Conservation (phyloP, 371 early-diverging fungal species). For the Apophysomyces elegans region DNA sequence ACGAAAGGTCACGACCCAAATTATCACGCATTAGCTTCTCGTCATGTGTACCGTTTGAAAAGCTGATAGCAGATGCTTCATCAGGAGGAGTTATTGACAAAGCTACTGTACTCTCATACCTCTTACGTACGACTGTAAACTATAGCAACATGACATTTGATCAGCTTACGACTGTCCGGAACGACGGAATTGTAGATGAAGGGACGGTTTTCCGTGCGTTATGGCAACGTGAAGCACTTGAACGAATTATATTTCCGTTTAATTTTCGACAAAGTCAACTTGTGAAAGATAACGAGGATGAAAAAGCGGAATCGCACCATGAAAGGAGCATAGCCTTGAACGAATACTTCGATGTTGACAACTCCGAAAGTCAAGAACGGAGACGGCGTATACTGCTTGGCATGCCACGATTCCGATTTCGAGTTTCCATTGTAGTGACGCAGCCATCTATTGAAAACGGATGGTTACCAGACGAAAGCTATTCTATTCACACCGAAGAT, state of each 20-base stretch:
- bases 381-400: slow-evolving; percentile 41
- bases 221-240: slow-evolving; percentile 53
- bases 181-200: slow-evolving; percentile 54
- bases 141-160: slow-evolving; percentile 59
- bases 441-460: slow-evolving; percentile 28
- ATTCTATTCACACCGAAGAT: neutral
- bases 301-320: neutral
- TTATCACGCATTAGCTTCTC: slow-evolving; percentile 39
- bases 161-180: slow-evolving; percentile 44
- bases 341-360: slow-evolving; percentile 54
- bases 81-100: slow-evolving; percentile 54
- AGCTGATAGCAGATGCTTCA: slow-evolving; percentile 39
- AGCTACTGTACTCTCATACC: slow-evolving; percentile 46
- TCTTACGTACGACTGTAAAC: slow-evolving; percentile 43
- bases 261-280: slow-evolving; percentile 14
- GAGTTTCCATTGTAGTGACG: slow-evolving; percentile 27
- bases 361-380: slow-evolving; percentile 33
- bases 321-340: slow-evolving; percentile 39
- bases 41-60: slow-evolving; percentile 47
- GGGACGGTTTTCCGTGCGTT: slow-evolving; percentile 52
- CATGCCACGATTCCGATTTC: slow-evolving; percentile 42
- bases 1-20: neutral
- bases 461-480: slow-evolving; percentile 12
- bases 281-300: neutral
- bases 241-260: slow-evolving; percentile 41